These are phyloP conservation scores for Nitzschia palea DNA, from an alignment of 108 stramenopile genomes.

Conservation along the genomic window DNA sequence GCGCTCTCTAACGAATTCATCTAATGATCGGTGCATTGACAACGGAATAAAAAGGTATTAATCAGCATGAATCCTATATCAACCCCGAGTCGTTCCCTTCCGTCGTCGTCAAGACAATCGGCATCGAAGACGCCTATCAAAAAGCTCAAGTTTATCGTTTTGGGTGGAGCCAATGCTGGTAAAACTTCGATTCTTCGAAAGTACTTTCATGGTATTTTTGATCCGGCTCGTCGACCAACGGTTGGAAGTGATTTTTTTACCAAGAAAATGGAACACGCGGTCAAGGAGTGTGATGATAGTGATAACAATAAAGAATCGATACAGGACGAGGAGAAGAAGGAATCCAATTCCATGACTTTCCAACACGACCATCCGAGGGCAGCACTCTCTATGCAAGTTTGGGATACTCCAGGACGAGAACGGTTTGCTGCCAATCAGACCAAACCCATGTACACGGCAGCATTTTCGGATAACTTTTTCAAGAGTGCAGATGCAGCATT, in stretches of 20 bases:
- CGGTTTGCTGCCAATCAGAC: conserved; percentile 28
- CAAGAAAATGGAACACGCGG: conserved; percentile 10
- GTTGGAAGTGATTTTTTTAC: conserved; percentile 54
- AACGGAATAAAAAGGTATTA: too few species aligned
- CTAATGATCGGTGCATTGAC: too few species aligned
- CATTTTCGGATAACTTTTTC: conserved; percentile 57
- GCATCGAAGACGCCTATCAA: neutral
- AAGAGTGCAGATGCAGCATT: conserved; percentile 66
- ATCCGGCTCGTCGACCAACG: conserved; percentile 23
- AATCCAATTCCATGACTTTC: neutral
- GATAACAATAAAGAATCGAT: neutral
- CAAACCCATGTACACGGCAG: conserved; percentile 29
- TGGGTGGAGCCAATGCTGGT: conserved; percentile 65
- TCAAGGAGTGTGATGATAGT: neutral
- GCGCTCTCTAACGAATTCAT: too few species aligned
- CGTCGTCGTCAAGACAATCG: neutral
- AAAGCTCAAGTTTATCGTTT: conserved; percentile 49
- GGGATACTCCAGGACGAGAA: conserved; percentile 83
- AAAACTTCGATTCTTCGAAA: conserved; percentile 68
- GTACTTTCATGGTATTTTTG: conserved; percentile 52
- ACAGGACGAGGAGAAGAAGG: conserved; percentile 16
- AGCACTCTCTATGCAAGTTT: conserved; percentile 52
- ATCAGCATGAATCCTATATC: too few species aligned
- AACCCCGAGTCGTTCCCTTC: too few species aligned
- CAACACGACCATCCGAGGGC: conserved; percentile 2